phyloP scores from a whole-genome alignment of 495 filamentous ascomycete genomes.

The Chaetomidium leptoderma region DNA sequence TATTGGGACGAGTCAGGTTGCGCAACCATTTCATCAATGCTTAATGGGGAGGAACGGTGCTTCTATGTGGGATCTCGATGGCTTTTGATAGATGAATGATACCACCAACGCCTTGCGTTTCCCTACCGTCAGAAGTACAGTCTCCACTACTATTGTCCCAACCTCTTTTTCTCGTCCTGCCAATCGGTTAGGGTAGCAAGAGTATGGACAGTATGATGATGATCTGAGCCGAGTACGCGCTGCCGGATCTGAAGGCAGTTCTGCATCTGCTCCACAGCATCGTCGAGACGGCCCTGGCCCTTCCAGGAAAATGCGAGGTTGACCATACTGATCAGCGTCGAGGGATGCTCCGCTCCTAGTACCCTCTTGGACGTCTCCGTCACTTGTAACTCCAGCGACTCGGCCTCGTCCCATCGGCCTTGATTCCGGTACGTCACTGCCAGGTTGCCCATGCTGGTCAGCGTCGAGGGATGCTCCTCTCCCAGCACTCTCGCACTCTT shows the following conservation, averaged over 20 bases:
- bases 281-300: no score
- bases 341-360: conserved; percentile 36
- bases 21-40: background rate
- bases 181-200: no score
- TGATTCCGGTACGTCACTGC: background rate
- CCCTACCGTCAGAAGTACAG: no score
- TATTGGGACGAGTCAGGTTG: background rate
- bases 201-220: no score
- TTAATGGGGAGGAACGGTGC: background rate
- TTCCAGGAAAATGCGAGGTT: conserved; percentile 24
- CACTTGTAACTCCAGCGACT: background rate
- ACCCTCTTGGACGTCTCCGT: conserved; percentile 24
- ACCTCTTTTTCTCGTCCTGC: no score
- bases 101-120: no score
- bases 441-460: background rate
- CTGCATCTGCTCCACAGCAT: no score
- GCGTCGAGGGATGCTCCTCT: background rate
- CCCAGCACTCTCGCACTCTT: background rate
- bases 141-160: no score
- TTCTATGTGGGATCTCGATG: background rate
- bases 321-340: conserved; percentile 25
- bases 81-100: background rate
- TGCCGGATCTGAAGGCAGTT: no score
- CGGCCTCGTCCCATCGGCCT: background rate
- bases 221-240: no score